phyloP scores from a whole-genome alignment of 129 eudicot genomes.

The Erigeron canadensis region DNA sequence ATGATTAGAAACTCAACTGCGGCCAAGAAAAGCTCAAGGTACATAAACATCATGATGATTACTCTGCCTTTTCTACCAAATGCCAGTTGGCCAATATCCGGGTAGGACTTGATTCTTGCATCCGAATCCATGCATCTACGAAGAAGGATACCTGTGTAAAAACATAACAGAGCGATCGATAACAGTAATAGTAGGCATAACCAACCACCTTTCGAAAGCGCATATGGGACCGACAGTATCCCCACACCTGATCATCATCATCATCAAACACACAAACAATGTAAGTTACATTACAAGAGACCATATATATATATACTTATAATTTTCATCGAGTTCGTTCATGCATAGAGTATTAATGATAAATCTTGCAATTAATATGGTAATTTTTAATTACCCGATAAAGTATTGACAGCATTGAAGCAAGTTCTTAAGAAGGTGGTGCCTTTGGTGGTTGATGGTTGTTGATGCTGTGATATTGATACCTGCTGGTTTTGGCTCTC shows the following conservation, averaged over 20 bases:
- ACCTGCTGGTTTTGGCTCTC: slow-evolving; percentile 43
- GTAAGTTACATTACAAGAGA: not conserved
- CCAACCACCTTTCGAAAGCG: slow-evolving; percentile 68
- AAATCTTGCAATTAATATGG: too few relatives aligned
- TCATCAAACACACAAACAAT: not conserved
- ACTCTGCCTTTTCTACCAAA: slow-evolving; percentile 60
- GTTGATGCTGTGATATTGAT: not conserved
- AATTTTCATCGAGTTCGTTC: not conserved
- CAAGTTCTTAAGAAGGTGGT: slow-evolving; percentile 59
- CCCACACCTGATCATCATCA: slow-evolving; percentile 58
- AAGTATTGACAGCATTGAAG: slow-evolving; percentile 61
- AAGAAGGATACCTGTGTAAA: slow-evolving; percentile 54
- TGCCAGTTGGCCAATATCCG: slow-evolving; percentile 60
- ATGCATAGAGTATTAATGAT: not conserved
- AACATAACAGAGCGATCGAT: slow-evolving; percentile 45
- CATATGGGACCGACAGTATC: slow-evolving; percentile 49
- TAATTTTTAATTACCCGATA: slow-evolving; percentile 40
- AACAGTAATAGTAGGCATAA: slow-evolving; percentile 41
- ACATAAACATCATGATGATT: slow-evolving; percentile 44
- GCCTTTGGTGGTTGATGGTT: slow-evolving; percentile 40
- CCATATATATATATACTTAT: not conserved
- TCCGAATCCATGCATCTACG: slow-evolving; percentile 46
- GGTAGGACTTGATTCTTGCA: slow-evolving; percentile 36
- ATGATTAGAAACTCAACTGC: slow-evolving; percentile 58
- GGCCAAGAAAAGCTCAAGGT: slow-evolving; percentile 54